Base-by-base conservation (phyloP, 2,329 filamentous ascomycete genomes). In the Colletotrichum aenigma region DNA sequence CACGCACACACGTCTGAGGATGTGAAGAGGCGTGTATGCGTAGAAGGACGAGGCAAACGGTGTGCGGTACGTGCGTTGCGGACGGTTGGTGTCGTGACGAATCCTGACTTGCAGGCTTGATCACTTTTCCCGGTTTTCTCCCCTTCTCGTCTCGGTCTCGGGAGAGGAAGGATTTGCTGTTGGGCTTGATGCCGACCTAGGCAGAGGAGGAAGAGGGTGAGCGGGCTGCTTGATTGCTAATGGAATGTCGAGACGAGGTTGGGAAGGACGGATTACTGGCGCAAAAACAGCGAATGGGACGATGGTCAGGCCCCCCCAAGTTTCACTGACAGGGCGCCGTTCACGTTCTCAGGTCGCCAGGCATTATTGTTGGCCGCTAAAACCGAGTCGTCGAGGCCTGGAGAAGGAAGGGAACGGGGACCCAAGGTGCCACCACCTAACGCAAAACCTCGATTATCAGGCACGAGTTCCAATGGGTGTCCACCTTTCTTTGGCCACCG, bases 191-290 rank as follows among this genome's bases (percentile, higher is more conserved):
- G 72, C 60, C 60, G 71, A 62, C 24, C 55, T 38, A 34, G 65
- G 56, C 10, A 24, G 13, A 55, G n/a, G 13, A 48, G 13, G 24
- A 34, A 15, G 62, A 34, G 32, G 28, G 16, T 6, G 16, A 16
- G 36, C 28, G 21, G 52, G 34, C 10, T 30, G 70, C 48, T 48
- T 61, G 38, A 73, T 65, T 70, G 73, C 73, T 75, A 73, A 75
- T 64, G 73, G 73, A 75, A 75, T 75, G 64, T 75, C 73, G 73
- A 73, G 43, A 68, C 73, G 70, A 62, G 65, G 55, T 30, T 61
- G 65, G 64, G 64, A 68, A 32, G 15, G 15, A 36, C 28, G 58
- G 61, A 24, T 36, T 38, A 38, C 61, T 64, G 67, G n/a, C 62
- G 43, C 36, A 38, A 73, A 28, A 38, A 38, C 13, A 62, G 65